These are phyloP conservation scores for Wickerhamiella dianesei DNA, from an alignment of 805 yeast species.

Conservation along the genomic window DNA sequence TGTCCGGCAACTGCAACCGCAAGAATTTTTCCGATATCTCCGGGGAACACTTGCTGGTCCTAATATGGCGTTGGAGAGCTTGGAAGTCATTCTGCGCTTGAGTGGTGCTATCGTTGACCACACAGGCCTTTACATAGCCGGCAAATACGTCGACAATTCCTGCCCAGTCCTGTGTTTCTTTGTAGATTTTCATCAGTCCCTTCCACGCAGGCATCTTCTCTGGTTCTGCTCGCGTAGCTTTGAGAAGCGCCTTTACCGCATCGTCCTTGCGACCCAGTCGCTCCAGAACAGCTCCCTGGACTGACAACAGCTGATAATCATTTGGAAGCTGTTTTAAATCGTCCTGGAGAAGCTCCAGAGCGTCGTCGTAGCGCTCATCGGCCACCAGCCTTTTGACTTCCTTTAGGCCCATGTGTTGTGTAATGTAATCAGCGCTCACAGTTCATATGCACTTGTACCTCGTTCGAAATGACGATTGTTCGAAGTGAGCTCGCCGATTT, in stretches of 20 bases:
- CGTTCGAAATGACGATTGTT: too few relatives aligned
- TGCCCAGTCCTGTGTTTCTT: conserved; percentile 11
- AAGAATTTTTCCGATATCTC: conserved; percentile 10
- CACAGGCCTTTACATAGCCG: conserved; percentile 8
- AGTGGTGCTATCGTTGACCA: conserved; percentile 13
- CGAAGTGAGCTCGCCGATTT: too few relatives aligned
- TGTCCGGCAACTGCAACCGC: conserved; percentile 22
- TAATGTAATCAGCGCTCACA: not conserved
- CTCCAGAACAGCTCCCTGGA: conserved; percentile 53
- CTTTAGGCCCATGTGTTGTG: conserved; percentile 4
- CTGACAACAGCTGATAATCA: conserved; percentile 41
- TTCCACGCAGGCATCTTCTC: conserved; percentile 60
- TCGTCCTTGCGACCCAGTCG: conserved; percentile 34
- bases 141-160: conserved; percentile 15
- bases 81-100: conserved; percentile 17
- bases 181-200: conserved; percentile 39
- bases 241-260: conserved; percentile 34
- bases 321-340: conserved; percentile 42
- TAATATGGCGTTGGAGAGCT: conserved; percentile 12
- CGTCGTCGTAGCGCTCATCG: conserved; percentile 45
- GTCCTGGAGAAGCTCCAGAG: conserved; percentile 41
- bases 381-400: conserved; percentile 5
- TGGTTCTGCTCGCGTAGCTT: conserved; percentile 32
- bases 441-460: too few relatives aligned
- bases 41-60: conserved; percentile 9